phyloP scores from a whole-genome alignment of 2,329 filamentous ascomycete species.

The Bipolaris victoriae region DNA sequence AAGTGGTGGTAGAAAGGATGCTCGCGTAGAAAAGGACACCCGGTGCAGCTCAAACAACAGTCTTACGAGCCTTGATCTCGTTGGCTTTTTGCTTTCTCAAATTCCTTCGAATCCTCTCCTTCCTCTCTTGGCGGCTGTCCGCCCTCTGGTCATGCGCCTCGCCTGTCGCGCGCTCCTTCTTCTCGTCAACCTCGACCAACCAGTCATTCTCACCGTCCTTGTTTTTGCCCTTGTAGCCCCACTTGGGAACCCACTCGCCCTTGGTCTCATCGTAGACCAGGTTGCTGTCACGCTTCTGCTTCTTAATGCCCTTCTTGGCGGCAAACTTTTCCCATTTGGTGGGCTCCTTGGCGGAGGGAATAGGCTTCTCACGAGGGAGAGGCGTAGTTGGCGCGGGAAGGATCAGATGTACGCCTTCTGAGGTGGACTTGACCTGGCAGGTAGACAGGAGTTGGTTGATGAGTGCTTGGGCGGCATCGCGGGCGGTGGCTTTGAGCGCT shows the following conservation, averaged over 20 bases:
- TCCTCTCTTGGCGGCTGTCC: constrained; percentile 67
- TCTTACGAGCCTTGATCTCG: constrained; percentile 72
- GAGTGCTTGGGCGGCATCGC: constrained; percentile 88
- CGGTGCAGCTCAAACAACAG: constrained; percentile 26
- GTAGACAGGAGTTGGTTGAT: constrained; percentile 94
- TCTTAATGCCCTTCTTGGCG: constrained; percentile 93
- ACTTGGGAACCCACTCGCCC: constrained; percentile 90
- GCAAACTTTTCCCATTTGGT: constrained; percentile 98
- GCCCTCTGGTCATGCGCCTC: constrained; percentile 65
- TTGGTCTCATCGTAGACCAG: constrained; percentile 82
- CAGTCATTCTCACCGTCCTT: constrained; percentile 83
- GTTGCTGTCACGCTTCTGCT: constrained; percentile 82
- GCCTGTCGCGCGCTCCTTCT: constrained; percentile 67
- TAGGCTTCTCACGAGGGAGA: constrained; percentile 88
- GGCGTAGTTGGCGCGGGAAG: constrained; percentile 73
- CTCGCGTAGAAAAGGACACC: neutral
- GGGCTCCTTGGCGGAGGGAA: constrained; percentile 79
- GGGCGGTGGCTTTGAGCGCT: constrained; percentile 74
- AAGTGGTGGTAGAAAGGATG: neutral
- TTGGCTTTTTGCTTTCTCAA: constrained; percentile 54
- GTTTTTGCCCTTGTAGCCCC: constrained; percentile 92
- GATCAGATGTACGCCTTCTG: constrained; percentile 74
- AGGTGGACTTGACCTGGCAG: constrained; percentile 75
- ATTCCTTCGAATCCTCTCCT: constrained; percentile 51
- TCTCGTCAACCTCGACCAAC: constrained; percentile 88